Evolutionary conservation across 176 grass and related monocot species (phyloP).

Genomic region (Bolboschoenus planiculmis): DNA sequence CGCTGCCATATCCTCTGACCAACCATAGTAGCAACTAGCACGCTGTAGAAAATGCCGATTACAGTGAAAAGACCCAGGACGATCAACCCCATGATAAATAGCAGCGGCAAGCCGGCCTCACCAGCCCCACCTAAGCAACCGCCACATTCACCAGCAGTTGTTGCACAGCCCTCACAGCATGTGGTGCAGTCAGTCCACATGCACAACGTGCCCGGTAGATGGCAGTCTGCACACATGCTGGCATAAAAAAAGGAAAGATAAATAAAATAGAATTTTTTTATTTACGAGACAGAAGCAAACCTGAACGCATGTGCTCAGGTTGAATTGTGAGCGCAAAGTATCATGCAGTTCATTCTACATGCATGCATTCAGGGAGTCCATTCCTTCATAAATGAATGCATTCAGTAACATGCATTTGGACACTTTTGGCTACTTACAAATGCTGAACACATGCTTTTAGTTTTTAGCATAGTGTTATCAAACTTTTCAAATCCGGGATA

Average conservation of each 20-base stretch:
- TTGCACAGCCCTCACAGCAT: slow-evolving; percentile 81
- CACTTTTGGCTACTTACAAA: not conserved
- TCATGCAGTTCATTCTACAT: not conserved
- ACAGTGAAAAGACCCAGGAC: slow-evolving; percentile 55
- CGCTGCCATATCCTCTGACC: slow-evolving; percentile 91
- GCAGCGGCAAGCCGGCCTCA: slow-evolving; percentile 62
- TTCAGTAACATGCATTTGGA: not conserved
- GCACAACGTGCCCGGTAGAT: slow-evolving; percentile 79
- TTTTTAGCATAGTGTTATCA: not conserved
- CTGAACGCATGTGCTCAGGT: not conserved
- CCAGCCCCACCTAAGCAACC: slow-evolving; percentile 82
- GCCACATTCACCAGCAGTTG: slow-evolving; percentile 71
- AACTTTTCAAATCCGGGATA: not conserved
- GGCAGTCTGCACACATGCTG: slow-evolving; percentile 88
- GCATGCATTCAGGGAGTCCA: not conserved
- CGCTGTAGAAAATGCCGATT: slow-evolving; percentile 75
- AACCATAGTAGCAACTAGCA: slow-evolving; percentile 77
- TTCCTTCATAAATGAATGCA: not conserved
- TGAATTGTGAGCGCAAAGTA: not conserved
- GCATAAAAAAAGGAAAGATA: slow-evolving; percentile 21
- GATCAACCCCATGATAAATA: slow-evolving; percentile 79
- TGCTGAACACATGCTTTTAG: not conserved
- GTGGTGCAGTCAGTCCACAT: slow-evolving; percentile 93
- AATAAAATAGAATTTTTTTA: not conserved
- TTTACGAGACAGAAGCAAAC: not conserved